These are phyloP conservation scores for Cercospora berteroae DNA, from an alignment of 2,329 filamentous ascomycete genomes.

Conservation along the genomic window DNA sequence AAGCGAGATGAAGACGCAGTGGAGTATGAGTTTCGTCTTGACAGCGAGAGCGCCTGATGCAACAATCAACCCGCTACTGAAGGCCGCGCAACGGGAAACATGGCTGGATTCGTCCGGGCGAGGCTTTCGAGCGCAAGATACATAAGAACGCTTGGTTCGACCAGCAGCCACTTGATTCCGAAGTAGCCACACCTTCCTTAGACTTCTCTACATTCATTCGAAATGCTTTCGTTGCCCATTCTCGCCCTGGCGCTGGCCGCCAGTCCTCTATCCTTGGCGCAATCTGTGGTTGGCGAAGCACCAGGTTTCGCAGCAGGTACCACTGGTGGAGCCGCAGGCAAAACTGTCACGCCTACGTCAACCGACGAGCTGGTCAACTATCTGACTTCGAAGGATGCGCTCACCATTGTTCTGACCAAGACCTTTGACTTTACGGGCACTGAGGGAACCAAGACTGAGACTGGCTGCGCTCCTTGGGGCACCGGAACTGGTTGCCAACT, in stretches of 20 bases:
- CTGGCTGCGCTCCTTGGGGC: conserved; percentile 55
- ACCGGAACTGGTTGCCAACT: conserved; percentile 45
- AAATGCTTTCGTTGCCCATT: conserved; percentile 10
- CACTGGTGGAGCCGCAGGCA: conserved; percentile 59
- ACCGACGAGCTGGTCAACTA: conserved; percentile 59
- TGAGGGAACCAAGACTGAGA: conserved; percentile 54
- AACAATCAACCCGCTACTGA: not conserved
- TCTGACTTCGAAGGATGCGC: conserved; percentile 53
- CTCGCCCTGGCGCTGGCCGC: conserved; percentile 55
- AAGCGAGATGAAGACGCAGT: conserved; percentile 10
- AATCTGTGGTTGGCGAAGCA: conserved; percentile 37
- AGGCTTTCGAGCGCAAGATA: not conserved
- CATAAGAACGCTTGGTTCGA: not conserved
- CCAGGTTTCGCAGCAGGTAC: conserved; percentile 54
- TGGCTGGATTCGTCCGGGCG: not conserved
- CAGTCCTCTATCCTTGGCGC: conserved; percentile 39
- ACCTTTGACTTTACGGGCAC: conserved; percentile 54
- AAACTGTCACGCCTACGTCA: conserved; percentile 34
- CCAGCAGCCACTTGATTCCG: not conserved
- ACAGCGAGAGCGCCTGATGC: not conserved
- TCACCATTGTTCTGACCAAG: conserved; percentile 59
- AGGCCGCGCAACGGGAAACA: not conserved
- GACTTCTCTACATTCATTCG: not conserved
- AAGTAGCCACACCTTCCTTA: not conserved
- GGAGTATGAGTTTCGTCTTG: conserved; percentile 6